Conservation (phyloP, 2,329 filamentous ascomycete genomes). For the Nemania bipapillata region DNA sequence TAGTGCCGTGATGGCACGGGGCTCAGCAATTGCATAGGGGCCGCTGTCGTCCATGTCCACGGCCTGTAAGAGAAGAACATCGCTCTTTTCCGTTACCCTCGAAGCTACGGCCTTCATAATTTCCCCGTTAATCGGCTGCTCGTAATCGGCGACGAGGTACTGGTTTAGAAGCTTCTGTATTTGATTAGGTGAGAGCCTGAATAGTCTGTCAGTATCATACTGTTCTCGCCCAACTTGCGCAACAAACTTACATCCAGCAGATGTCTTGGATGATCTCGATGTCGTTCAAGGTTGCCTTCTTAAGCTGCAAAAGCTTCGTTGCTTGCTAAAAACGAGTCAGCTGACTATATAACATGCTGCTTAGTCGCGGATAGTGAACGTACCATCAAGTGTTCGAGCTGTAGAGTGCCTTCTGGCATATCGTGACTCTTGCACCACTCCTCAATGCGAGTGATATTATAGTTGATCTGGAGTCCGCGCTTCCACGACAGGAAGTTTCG, state of each 20-base stretch:
- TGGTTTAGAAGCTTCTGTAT: conserved; percentile 99
- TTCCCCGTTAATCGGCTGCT: conserved; percentile 98
- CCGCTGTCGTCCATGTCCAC: conserved; percentile 99
- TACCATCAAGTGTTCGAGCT: conserved; percentile 98
- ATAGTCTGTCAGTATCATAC: conserved; percentile 35
- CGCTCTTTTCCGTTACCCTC: conserved; percentile 96
- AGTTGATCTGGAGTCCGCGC: conserved; percentile 98
- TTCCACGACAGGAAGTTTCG: conserved; percentile 99
- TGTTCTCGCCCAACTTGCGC: conserved; percentile 16
- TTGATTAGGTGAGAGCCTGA: conserved; percentile 93
- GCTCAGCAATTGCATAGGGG: conserved; percentile 97
- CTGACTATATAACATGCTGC: neutral
- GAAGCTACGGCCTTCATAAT: conserved; percentile 99
- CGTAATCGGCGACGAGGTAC: conserved; percentile 97
- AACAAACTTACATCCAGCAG: conserved; percentile 92
- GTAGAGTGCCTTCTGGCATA: conserved; percentile 97
- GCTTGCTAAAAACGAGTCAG: conserved; percentile 73
- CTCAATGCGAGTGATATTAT: conserved; percentile 99
- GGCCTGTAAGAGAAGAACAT: conserved; percentile 89
- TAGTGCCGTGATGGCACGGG: conserved; percentile 91
- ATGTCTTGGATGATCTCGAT: conserved; percentile 99
- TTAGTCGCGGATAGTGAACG: conserved; percentile 44
- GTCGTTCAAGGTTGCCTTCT: conserved; percentile 98
- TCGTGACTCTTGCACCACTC: conserved; percentile 99
- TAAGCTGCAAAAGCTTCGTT: conserved; percentile 95